Evolutionary conservation across 2,329 filamentous ascomycete species (phyloP), one percentile per base, ranked within the genome.

Genomic region (Fusarium siculi): DNA sequence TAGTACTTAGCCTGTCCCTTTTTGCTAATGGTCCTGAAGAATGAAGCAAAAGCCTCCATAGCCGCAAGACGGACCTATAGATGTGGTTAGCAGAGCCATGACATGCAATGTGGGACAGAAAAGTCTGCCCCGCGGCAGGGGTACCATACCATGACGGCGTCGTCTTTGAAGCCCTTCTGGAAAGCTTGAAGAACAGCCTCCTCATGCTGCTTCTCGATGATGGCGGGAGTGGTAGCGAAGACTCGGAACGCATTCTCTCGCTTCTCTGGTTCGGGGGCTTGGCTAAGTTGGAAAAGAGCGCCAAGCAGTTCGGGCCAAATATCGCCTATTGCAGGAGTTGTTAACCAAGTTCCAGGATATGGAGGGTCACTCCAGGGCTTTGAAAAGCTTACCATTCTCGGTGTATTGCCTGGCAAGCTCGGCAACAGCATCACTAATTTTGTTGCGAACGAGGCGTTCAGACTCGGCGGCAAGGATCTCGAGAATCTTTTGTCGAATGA

Each of bases 401-500:
- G 93, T 93, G 83, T 98, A 98, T 85, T 99, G 95, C 79, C 96
- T 91, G 49, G 96, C 96, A 68, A 99, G 88, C 84, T 99, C 96
- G 30, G 96, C 96, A 70, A 98, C 93, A n/a, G 96, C 95, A 84
- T 99, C 96, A 77, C 95, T 96, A 80, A 98, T 93, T 84, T 99
- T 99, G 85, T 97, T 96, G 78, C 96, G 89, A 52, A 97, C 93
- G 43, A 89, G 86, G 70, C 91, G 89, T 70, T 93, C 89, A 28
- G 89, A 85, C 84, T 98, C 96, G 70, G 86, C 87, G 65, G 90
- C 90, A 59, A 98, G 87, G 58, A 90, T 91, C 79, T 95, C 89
- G 46, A 98, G 88, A 66, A 98, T 86, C 82, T 96, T 97, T 78
- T 93, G 89, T 76, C 95, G 91, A 78, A 98, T 97, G 53, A 90